A percentile compares a stretch with the other conserved stretches of the same genome.
These are phyloP conservation scores for Trichoderma gracile DNA, from an alignment of 2,329 filamentous ascomycete species.

Conservation along the genomic window DNA sequence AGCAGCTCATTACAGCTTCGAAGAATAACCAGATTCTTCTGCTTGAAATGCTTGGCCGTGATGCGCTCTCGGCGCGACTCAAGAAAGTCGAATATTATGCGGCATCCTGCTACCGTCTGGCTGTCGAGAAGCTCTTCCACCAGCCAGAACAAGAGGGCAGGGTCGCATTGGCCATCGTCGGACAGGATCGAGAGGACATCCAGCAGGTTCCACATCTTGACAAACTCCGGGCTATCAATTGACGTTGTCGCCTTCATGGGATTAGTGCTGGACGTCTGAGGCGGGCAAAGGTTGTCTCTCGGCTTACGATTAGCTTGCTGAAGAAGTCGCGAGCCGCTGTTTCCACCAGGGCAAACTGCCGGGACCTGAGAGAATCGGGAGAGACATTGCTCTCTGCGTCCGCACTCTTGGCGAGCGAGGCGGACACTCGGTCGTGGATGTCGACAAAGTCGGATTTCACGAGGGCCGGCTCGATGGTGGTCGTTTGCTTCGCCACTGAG, in stretches of 20 bases:
- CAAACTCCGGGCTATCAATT: conserved; percentile 77
- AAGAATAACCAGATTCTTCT: conserved; percentile 87
- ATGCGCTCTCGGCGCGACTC: conserved; percentile 90
- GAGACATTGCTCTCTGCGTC: conserved; percentile 37
- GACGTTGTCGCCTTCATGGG: conserved; percentile 64
- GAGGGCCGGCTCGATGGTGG: conserved; percentile 71
- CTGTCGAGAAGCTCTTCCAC: conserved; percentile 95
- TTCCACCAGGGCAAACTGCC: conserved; percentile 73
- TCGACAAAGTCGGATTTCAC: conserved; percentile 65
- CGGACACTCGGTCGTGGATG: conserved; percentile 48
- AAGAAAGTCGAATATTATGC: conserved; percentile 89
- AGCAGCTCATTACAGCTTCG: conserved; percentile 92
- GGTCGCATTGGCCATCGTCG: conserved; percentile 75
- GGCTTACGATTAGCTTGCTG: conserved; percentile 71
- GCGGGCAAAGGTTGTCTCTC: conserved; percentile 8
- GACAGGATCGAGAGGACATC: conserved; percentile 89
- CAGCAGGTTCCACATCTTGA: conserved; percentile 87
- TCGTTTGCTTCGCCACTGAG: conserved; percentile 57
- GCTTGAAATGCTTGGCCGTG: conserved; percentile 75
- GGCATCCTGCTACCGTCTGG: conserved; percentile 89
- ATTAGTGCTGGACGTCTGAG: conserved; percentile 36
- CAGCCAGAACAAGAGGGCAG: conserved; percentile 82
- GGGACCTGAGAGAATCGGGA: conserved; percentile 44
- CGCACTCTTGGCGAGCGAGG: conserved; percentile 35
- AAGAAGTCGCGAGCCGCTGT: conserved; percentile 81